Evolutionary conservation across 2,329 filamentous ascomycete species (phyloP).

Genomic region (Neoascochyta sp.): DNA sequence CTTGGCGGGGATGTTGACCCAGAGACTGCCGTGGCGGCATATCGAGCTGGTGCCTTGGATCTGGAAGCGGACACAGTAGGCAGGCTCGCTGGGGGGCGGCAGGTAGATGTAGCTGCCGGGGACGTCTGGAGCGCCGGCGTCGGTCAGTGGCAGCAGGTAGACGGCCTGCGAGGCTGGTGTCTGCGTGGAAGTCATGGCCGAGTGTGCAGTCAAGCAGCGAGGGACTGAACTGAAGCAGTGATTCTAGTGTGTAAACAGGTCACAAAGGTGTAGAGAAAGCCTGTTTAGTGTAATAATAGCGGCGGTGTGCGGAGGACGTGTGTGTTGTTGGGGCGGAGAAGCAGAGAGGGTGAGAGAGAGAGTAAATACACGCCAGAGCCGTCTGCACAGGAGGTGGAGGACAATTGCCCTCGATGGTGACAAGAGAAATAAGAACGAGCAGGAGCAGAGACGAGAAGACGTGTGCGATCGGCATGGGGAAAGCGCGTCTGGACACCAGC

Average conservation of each 20-base stretch:
- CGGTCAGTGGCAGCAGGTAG: constrained; percentile 85
- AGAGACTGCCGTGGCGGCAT: constrained; percentile 88
- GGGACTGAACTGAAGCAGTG: constrained; percentile 3
- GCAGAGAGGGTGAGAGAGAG: constrained; percentile 6
- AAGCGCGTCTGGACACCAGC: constrained; percentile 19
- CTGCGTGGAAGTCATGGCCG: constrained; percentile 23
- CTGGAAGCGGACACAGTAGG: constrained; percentile 78
- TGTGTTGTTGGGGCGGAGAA: constrained; percentile 5
- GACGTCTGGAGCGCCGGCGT: constrained; percentile 87
- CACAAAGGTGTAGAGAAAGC: constrained; percentile 7
- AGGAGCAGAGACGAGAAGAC: constrained; percentile 5
- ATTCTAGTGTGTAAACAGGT: constrained; percentile 15
- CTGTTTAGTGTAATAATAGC: constrained; percentile 7
- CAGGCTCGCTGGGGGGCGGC: constrained; percentile 67
- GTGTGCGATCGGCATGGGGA: constrained; percentile 20
- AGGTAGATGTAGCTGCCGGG: constrained; percentile 89
- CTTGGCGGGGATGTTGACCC: constrained; percentile 87
- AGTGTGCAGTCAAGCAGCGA: constrained; percentile 6
- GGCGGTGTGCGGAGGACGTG: constrained; percentile 5
- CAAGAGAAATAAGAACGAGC: constrained; percentile 13
- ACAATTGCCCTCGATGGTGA: constrained; percentile 18
- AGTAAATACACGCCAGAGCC: constrained; percentile 9
- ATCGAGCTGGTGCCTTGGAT: constrained; percentile 95
- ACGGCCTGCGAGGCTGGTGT: constrained; percentile 46
- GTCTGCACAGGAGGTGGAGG: constrained; percentile 13